Percentiles rank a stretch among this genome's conserved stretches.
These are phyloP conservation scores for Cyberlindnera misumaiensis DNA, from an alignment of 805 yeast genomes.

Conservation along the genomic window DNA sequence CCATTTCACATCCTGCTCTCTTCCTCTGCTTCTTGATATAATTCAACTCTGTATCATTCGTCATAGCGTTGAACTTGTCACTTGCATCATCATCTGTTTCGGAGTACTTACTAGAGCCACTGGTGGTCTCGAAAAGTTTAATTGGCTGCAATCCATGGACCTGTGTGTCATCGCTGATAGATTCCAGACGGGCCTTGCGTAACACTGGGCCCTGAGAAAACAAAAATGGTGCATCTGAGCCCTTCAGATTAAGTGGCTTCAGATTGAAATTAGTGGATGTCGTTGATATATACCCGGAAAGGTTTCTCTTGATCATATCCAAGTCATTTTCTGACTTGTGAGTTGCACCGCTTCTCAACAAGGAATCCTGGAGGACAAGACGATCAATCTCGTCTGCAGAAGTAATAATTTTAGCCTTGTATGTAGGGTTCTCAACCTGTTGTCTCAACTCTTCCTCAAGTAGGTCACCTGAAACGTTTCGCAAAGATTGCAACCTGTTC, in stretches of 20 bases:
- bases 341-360: neutral
- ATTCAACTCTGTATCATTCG: slow-evolving; percentile 11
- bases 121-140: too few relatives aligned
- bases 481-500: neutral
- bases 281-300: slow-evolving; percentile 11
- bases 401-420: neutral
- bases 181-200: neutral
- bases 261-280: slow-evolving; percentile 7
- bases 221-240: slow-evolving; percentile 4
- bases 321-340: slow-evolving; percentile 6
- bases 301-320: slow-evolving; percentile 4
- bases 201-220: slow-evolving; percentile 6
- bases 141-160: too few relatives aligned
- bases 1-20: slow-evolving; percentile 2
- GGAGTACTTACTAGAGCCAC: neutral
- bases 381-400: slow-evolving; percentile 3
- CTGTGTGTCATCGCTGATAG: too few relatives aligned
- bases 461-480: neutral
- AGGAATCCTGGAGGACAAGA: neutral
- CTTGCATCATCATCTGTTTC: slow-evolving; percentile 1
- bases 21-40: slow-evolving; percentile 4
- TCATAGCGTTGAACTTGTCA: slow-evolving; percentile 3
- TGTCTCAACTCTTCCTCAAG: neutral
- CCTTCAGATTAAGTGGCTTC: neutral
- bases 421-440: neutral